phyloP scores from a whole-genome alignment of 2,329 filamentous ascomycete genomes.

The Pseudocercospora fuligena region DNA sequence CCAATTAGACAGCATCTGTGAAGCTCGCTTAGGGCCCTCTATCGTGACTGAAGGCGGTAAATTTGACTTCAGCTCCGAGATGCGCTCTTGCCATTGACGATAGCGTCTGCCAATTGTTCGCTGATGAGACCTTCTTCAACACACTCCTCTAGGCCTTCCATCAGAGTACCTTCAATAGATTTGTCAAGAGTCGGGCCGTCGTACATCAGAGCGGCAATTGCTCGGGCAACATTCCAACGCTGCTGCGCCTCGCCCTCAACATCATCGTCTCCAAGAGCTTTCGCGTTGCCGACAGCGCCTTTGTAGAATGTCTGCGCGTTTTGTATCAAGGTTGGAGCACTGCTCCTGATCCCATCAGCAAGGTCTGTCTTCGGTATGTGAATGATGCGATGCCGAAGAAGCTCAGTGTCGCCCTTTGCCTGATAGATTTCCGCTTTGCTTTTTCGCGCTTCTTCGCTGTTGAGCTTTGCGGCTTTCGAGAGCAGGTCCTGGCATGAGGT shows the following conservation, averaged over 20 bases:
- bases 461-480: slow-evolving; percentile 57
- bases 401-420: slow-evolving; percentile 60
- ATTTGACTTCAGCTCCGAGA: slow-evolving; percentile 14
- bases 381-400: slow-evolving; percentile 59
- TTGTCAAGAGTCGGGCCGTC: slow-evolving; percentile 45
- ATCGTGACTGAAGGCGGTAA: not conserved
- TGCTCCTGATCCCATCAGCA: slow-evolving; percentile 50
- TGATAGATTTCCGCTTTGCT: slow-evolving; percentile 57
- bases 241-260: slow-evolving; percentile 50
- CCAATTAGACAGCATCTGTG: not conserved
- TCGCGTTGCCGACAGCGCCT: slow-evolving; percentile 49
- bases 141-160: slow-evolving; percentile 55
- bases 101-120: slow-evolving; percentile 31
- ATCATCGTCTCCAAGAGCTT: slow-evolving; percentile 32
- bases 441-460: slow-evolving; percentile 47
- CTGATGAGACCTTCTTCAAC: slow-evolving; percentile 57
- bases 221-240: slow-evolving; percentile 44
- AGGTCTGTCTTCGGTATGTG: slow-evolving; percentile 37
- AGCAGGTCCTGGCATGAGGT: slow-evolving; percentile 57
- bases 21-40: not conserved
- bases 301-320: slow-evolving; percentile 65
- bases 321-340: slow-evolving; percentile 54
- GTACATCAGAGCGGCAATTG: slow-evolving; percentile 46
- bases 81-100: slow-evolving; percentile 11
- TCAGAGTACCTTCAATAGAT: slow-evolving; percentile 45